Evolutionary conservation across 2,329 filamentous ascomycete species (phyloP).

Genomic region (Dothideomycetidae sp.): DNA sequence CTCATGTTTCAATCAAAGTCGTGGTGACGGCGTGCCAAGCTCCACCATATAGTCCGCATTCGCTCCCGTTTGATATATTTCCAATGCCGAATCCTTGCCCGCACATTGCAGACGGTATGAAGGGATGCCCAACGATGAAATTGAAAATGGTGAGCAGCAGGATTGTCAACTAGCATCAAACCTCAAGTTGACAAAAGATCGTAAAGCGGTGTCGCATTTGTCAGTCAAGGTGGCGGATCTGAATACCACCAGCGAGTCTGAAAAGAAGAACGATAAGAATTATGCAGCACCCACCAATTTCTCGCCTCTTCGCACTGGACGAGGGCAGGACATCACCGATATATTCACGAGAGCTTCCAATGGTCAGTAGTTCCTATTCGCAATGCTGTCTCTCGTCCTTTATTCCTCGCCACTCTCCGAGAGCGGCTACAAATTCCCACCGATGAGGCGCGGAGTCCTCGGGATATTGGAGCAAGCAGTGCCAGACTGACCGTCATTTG

Average conservation of each 20-base stretch:
- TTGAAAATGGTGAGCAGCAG: conserved; percentile 4
- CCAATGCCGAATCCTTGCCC: no score
- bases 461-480: no score
- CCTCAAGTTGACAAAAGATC: conserved; percentile 7
- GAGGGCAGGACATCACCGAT: conserved; percentile 21
- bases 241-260: conserved; percentile 9
- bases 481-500: no score
- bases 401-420: not conserved
- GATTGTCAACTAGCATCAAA: conserved; percentile 15
- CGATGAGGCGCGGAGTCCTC: no score
- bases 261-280: conserved; percentile 15
- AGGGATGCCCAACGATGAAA: not conserved
- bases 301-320: conserved; percentile 1
- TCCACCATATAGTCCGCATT: no score
- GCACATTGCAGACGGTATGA: no score
- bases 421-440: no score
- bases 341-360: conserved; percentile 21
- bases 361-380: conserved; percentile 11
- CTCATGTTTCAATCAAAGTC: no score
- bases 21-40: no score
- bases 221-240: not conserved
- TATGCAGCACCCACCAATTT: not conserved
- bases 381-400: not conserved
- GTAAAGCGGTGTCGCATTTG: not conserved
- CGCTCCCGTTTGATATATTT: no score